Base-by-base conservation (phyloP, 1,284 basidiomycete species). In the Cutaneotrichosporon sp. region DNA sequence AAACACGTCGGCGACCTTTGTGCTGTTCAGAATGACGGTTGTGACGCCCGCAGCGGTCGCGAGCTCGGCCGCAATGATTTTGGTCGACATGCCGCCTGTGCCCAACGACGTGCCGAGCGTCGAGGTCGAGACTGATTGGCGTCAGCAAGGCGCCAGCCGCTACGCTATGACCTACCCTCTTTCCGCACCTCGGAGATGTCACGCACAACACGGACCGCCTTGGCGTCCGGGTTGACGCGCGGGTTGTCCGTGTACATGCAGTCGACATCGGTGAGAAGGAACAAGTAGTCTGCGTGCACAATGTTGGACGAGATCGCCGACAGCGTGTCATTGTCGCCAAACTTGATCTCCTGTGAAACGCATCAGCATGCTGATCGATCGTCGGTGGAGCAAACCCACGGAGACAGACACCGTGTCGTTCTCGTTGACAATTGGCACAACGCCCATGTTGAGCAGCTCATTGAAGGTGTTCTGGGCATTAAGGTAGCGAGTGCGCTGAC, bases 71-170 rank as follows among this genome's bases (percentile, higher is more conserved):
- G 94, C 94, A 59, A 98, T 96, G 56, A 98, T 83, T 70, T 98
- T 99, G 7, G 96, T 98, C 76, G 96, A 91, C 96, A 98, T 98
- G 5, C 96, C 96, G 1, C 94, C 96, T 2, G 96, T 98, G 0
- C 94, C 96, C 12, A 99, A 81, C 59, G 83, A 89, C 0, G 90
- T 93, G 0, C 94, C 96, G 5, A 94, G 80, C 0, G 92, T 97
- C 3, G 84, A 83, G 0, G 92, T 96, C 64, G 87, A 90, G 3
- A 97, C 93, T 92, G 44, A 52, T 17, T 46, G 54, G 17, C 35
- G 23, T 15, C 9, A 33, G 20, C 14, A 22, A 18, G n/a, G 17
- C 37, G 40, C 41, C 23, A 49, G 44, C 18, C 44, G 10, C 26
- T 10, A 30, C 20, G 23, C 21, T 43, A 21, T 26, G n/a, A 46